A percentile compares a stretch with the other conserved stretches of the same genome.
These are phyloP conservation scores for Camelina laxa DNA, from an alignment of 345 rosid genomes.

Conservation along the genomic window DNA sequence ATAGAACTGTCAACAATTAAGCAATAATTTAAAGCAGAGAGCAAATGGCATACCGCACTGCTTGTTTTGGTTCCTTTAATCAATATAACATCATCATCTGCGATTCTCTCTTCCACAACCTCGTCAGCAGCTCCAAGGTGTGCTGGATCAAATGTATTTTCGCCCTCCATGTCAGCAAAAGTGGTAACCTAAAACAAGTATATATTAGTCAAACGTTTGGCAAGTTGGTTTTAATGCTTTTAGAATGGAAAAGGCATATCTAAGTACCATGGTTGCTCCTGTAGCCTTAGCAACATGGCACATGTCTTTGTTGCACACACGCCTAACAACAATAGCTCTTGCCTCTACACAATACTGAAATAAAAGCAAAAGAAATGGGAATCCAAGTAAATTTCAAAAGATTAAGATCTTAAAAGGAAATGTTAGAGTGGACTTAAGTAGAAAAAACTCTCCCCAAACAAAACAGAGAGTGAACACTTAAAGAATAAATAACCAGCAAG, in stretches of 20 bases:
- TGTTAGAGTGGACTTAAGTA: too few relatives aligned
- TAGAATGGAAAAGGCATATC: neutral
- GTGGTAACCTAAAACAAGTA: constrained; percentile 72
- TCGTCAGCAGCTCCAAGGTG: constrained; percentile 84
- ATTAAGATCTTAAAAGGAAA: too few relatives aligned
- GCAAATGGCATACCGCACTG: too few relatives aligned
- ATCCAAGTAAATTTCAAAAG: neutral
- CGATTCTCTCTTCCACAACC: constrained; percentile 90
- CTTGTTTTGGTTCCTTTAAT: constrained; percentile 95
- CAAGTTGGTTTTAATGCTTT: constrained; percentile 25
- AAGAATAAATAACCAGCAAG: too few relatives aligned
- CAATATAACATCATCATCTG: constrained; percentile 90
- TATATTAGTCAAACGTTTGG: constrained; percentile 6
- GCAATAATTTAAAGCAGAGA: too few relatives aligned
- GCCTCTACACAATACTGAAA: constrained; percentile 95
- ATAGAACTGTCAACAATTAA: too few relatives aligned
- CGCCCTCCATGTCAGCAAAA: constrained; percentile 99
- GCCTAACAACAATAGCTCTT: constrained; percentile 96
- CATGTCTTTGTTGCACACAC: constrained; percentile 96
- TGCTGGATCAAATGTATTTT: constrained; percentile 90
- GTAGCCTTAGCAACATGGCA: constrained; percentile 98
- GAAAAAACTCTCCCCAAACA: too few relatives aligned
- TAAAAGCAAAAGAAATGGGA: constrained; percentile 29
- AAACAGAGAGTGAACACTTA: too few relatives aligned
- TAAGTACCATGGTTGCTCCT: constrained; percentile 85